These are phyloP conservation scores for Taxillus chinensis DNA, from an alignment of 164 flowering plant species.

Conservation along the genomic window DNA sequence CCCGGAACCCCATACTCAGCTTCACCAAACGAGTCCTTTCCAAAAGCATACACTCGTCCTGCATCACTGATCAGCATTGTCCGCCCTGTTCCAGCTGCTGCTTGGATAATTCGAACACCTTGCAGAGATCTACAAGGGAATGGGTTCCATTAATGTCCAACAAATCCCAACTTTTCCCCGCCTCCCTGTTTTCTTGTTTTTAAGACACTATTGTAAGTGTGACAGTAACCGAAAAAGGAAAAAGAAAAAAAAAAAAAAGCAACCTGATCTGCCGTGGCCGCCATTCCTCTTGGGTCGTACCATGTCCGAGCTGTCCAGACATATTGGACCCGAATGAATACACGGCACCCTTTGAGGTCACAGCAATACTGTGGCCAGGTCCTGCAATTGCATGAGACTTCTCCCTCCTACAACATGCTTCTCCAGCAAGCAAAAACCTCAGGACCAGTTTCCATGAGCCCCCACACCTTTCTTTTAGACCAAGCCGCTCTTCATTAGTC, in stretches of 20 bases:
- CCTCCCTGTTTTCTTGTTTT: constrained; percentile 6
- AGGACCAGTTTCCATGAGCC: constrained; percentile 96
- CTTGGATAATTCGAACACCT: constrained; percentile 89
- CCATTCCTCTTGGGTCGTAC: constrained; percentile 65
- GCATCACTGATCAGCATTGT: constrained; percentile 89
- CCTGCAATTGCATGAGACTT: constrained; percentile 92
- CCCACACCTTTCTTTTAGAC: constrained; percentile 67
- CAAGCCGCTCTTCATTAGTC: constrained; percentile 44
- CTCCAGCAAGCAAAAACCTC: constrained; percentile 86
- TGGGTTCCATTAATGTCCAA: constrained; percentile 10
- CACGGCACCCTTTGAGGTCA: constrained; percentile 69
- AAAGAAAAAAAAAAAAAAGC: no score
- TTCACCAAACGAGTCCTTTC: constrained; percentile 92
- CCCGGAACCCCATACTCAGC: constrained; percentile 69
- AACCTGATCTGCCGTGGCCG: constrained; percentile 85
- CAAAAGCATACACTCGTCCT: constrained; percentile 83
- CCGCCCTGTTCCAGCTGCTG: constrained; percentile 85
- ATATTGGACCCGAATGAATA: constrained; percentile 89
- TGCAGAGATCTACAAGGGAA: constrained; percentile 68
- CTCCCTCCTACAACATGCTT: constrained; percentile 74
- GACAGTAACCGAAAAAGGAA: neutral
- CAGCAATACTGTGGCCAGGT: constrained; percentile 91
- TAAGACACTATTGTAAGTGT: neutral
- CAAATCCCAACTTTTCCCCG: neutral
- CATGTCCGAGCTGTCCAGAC: constrained; percentile 96